Base-by-base conservation (phyloP, 495 filamentous ascomycete species). In the Amniculicola lignicola region DNA sequence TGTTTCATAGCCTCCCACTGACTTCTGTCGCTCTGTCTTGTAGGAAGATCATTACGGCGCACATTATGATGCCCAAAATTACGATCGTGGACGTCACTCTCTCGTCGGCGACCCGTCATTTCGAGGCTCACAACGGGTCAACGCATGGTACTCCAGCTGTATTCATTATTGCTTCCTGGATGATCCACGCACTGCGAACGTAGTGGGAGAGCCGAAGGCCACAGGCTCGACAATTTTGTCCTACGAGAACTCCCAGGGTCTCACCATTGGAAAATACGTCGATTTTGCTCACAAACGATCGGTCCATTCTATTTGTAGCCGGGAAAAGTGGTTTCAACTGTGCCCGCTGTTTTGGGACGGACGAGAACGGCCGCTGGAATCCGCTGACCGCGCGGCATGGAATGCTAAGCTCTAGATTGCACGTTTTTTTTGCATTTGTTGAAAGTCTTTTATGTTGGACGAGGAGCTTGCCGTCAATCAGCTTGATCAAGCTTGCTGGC, bases 161-260 rank as follows among this genome's bases (percentile, higher is more conserved):
- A 85, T 87, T 69, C 84, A 87, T 64, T 87, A 84, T 62, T 72
- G 81, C 51, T 87, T 83, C 70, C 72, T 87, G 33, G 84, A 87
- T 66, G 84, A 87, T 53, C 79, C 82, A 54, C 79, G 84, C 25
- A 87, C 84, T 3, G 69, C 63, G 51, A 67, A 72, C 47, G 79
- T 83, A 1, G 82, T 87, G 2, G 84, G 84, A 23, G 84, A 87
- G 74, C 83, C 84, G 44, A 79, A 79, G 64, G 79, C 77, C 24
- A 82, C 77, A 10, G 79, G 78, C 50, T 70, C 67, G 22, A 80
- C 75, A 3, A 80, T 87, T 15, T 72, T 87, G 39, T 77, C 78
- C 37, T 85, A 85, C 66, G 83, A 87, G 54, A 76, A 81, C 51
- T 75, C 80, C 21, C 79, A 84, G 52, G 83, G 83, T 2, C 79